A percentile compares a stretch with the other conserved stretches of the same genome.
phyloP scores from a whole-genome alignment of 179 eudicot species.

The Beta macrorhiza region DNA sequence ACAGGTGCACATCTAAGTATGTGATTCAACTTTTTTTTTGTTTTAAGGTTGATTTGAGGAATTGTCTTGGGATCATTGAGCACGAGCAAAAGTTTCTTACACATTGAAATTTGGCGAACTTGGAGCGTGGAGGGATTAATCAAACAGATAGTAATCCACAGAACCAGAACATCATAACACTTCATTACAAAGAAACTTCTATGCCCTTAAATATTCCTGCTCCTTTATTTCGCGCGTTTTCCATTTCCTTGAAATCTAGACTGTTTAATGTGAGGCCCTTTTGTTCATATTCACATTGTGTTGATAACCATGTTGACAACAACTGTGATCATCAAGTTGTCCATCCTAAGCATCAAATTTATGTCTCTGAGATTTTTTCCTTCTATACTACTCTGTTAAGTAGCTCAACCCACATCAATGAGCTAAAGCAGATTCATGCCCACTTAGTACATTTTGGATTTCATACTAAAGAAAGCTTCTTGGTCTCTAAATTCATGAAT shows the following conservation, averaged over 20 bases:
- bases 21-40: too few species aligned
- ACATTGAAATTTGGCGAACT: too few species aligned
- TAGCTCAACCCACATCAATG: constrained; percentile 32
- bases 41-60: too few species aligned
- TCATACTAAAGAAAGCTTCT: constrained; percentile 37
- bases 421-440: constrained; percentile 52
- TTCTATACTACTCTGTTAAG: constrained; percentile 33
- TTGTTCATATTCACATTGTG: neutral
- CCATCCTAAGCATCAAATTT: neutral
- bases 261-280: neutral
- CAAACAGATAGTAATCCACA: too few species aligned
- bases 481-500: constrained; percentile 50
- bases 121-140: too few species aligned
- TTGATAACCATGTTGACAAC: neutral
- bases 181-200: neutral
- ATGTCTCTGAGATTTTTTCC: neutral
- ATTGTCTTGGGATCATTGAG: too few species aligned
- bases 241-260: neutral
- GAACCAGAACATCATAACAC: too few species aligned
- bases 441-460: constrained; percentile 40
- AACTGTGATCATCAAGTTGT: neutral
- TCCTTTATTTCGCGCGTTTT: neutral
- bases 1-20: too few species aligned
- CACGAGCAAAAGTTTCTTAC: too few species aligned
- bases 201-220: neutral